These are phyloP conservation scores for Arthrobotrys sinensis DNA, from an alignment of 2,329 filamentous ascomycete genomes.

Conservation along the genomic window DNA sequence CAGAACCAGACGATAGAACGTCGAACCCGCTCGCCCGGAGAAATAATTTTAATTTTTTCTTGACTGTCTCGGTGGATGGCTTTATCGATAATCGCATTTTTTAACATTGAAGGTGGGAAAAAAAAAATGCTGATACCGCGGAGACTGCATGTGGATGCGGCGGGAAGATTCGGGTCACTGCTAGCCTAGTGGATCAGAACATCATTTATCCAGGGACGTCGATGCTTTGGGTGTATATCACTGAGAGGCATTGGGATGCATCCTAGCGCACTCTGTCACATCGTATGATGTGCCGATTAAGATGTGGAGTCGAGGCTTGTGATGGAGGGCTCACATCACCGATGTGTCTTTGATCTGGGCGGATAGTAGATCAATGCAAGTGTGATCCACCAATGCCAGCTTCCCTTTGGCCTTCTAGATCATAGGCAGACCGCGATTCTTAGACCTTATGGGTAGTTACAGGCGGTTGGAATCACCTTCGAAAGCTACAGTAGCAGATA, in stretches of 20 bases:
- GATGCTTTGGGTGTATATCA: constrained; percentile 3
- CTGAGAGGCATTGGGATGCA: constrained; percentile 6
- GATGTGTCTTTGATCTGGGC: constrained; percentile 4
- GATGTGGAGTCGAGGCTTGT: constrained; percentile 5
- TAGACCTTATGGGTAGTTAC: constrained; percentile 18
- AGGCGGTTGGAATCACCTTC: constrained; percentile 21
- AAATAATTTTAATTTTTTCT: constrained; percentile 19
- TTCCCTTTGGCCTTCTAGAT: constrained; percentile 45
- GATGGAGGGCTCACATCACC: background rate
- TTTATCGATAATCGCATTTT: constrained; percentile 44
- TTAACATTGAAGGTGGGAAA: background rate
- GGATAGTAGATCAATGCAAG: constrained; percentile 39
- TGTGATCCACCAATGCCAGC: constrained; percentile 18
- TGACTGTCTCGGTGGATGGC: background rate
- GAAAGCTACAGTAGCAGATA: constrained; percentile 9
- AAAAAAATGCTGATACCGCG: background rate
- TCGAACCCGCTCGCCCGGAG: constrained; percentile 16
- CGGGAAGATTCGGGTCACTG: constrained; percentile 49
- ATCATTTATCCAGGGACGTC: constrained; percentile 20
- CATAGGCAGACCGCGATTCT: constrained; percentile 17
- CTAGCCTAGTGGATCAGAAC: constrained; percentile 5
- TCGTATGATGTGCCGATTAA: constrained; percentile 11
- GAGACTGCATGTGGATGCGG: constrained; percentile 45
- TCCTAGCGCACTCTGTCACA: constrained; percentile 5
- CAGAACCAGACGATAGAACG: background rate